These are phyloP conservation scores for Nothophytophthora sp. DNA, from an alignment of 352 stramenopile species.

Conservation along the genomic window DNA sequence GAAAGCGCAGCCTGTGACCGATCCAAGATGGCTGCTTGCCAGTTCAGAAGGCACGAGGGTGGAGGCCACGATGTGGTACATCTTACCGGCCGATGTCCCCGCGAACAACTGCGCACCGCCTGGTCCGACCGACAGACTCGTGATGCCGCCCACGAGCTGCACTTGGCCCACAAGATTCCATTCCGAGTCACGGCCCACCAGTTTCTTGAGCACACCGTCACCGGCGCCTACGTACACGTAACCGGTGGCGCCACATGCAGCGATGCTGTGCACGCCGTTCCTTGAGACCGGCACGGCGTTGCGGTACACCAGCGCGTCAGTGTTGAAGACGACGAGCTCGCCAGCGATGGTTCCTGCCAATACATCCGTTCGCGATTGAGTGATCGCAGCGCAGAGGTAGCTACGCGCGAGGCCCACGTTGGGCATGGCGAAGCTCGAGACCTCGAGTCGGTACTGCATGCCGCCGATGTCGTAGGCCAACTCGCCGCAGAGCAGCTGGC, in stretches of 20 bases:
- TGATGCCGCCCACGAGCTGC: constrained; percentile 79
- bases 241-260: constrained; percentile 53
- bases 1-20: constrained; percentile 69
- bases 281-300: constrained; percentile 59
- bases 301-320: constrained; percentile 62
- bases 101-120: constrained; percentile 61
- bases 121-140: constrained; percentile 65
- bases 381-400: constrained; percentile 72
- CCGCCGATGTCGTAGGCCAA: constrained; percentile 72
- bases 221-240: constrained; percentile 84
- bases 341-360: constrained; percentile 67
- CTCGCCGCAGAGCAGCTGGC: constrained; percentile 59
- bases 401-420: constrained; percentile 70
- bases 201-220: constrained; percentile 87
- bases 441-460: constrained; percentile 82
- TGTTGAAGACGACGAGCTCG: constrained; percentile 89
- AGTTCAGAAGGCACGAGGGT: constrained; percentile 59
- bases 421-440: constrained; percentile 66
- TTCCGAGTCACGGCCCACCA: constrained; percentile 72
- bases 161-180: constrained; percentile 86
- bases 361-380: constrained; percentile 48
- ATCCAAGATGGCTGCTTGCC: constrained; percentile 62
- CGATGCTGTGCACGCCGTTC: constrained; percentile 80
- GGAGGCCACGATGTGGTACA: constrained; percentile 60
- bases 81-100: constrained; percentile 73